phyloP scores from a whole-genome alignment of 1,284 basidiomycete species.

The Apiotrichum domesticum region DNA sequence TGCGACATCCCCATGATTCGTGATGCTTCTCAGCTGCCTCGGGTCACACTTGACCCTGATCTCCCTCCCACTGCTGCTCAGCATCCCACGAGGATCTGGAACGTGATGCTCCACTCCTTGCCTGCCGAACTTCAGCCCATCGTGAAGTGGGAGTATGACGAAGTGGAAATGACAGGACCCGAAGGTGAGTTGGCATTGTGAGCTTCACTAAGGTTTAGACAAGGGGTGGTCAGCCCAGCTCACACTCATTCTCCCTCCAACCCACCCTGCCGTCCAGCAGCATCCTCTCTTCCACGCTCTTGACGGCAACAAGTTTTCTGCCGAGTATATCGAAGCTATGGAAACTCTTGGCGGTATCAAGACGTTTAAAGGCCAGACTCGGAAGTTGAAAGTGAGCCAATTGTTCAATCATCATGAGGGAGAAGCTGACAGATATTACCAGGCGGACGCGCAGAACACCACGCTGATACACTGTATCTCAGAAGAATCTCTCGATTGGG shows the following conservation, averaged over 20 bases:
- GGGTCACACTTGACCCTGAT: constrained; percentile 12
- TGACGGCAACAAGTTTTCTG: constrained; percentile 20
- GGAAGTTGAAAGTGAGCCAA: constrained; percentile 26
- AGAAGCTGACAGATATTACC: background rate
- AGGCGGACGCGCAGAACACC: constrained; percentile 32
- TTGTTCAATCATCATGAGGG: background rate
- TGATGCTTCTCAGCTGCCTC: background rate
- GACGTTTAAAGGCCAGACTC: constrained; percentile 23
- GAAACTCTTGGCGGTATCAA: constrained; percentile 24
- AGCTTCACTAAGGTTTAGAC: background rate
- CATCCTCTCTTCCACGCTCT: constrained; percentile 14
- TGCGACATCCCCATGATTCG: constrained; percentile 12
- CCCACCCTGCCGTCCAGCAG: constrained; percentile 22
- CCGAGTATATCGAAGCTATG: constrained; percentile 22
- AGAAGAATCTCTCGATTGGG: constrained; percentile 30
- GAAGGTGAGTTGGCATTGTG: background rate
- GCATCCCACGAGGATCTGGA: constrained; percentile 38
- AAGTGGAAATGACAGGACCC: background rate
- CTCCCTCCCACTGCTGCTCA: constrained; percentile 27
- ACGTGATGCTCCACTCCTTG: constrained; percentile 28
- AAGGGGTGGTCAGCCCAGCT: constrained; percentile 17
- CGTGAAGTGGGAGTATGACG: constrained; percentile 31
- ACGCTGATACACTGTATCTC: constrained; percentile 22
- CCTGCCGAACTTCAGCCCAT: constrained; percentile 25
- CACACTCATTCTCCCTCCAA: constrained; percentile 28